Evolutionary conservation across 2,329 filamentous ascomycete genomes (phyloP), one percentile per base, ranked within the genome.

Genomic region (Sporothrix protearum): DNA sequence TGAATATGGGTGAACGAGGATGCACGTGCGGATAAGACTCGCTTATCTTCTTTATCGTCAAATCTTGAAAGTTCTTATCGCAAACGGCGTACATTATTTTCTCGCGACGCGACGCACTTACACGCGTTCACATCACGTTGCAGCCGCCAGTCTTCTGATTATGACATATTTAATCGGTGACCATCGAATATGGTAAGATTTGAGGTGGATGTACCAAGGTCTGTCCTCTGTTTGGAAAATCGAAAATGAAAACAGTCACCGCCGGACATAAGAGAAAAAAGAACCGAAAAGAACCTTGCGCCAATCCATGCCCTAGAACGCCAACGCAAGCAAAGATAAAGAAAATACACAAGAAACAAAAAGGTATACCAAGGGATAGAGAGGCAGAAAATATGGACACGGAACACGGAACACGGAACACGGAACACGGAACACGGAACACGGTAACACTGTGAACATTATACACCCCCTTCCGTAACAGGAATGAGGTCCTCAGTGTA

Each of bases 401-500:
- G 28, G 61, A 4, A 36, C 33, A 36, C 28, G 12, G 4, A 36
- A n/a, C 69, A n/a, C n/a, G n/a, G n/a, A n/a, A n/a, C 39, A 36
- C 49, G 28, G 61, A 4, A 36, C 33, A 36, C 28, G 12, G 4
- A n/a, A n/a, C 39, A 36, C 49, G 28, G 61, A 4, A 36, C 33
- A 36, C 28, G 12, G 4, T 28, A 36, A n/a, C 69, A n/a, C n/a
- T n/a, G n/a, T n/a, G n/a, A n/a, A n/a, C n/a, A n/a, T n/a, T 57
- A 71, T 42, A 42, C 8, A 19, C 22, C 33, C 10, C 47, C 59
- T 10, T 63, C 57, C 6, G 0, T 14, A 47, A 19, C 33, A 3
- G 64, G 57, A 22, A 51, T 30, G 16, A 85, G 73, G 72, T 86
- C 85, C 3, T 75, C 81, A 7, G 85, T 81, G 70, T 79, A 86